Percentiles rank a stretch among this genome's conserved stretches.
phyloP scores from a whole-genome alignment of 176 grass and related monocot species.

The Ananas comosus region DNA sequence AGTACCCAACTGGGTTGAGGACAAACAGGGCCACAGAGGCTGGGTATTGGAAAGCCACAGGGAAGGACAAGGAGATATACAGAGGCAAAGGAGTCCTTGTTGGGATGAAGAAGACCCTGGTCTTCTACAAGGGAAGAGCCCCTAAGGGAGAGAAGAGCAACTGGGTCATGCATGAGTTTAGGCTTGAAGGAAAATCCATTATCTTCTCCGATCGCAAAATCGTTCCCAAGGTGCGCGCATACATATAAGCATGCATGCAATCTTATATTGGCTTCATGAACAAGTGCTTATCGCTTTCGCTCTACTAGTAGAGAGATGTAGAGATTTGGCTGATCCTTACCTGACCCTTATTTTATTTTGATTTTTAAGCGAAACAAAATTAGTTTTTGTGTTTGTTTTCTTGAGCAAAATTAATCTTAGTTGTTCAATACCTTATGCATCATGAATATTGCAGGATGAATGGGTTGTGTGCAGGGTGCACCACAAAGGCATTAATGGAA shows the following conservation, averaged over 20 bases:
- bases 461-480: slow-evolving; percentile 60
- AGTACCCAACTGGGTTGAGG: slow-evolving; percentile 58
- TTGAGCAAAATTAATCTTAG: background rate
- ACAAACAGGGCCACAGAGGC: slow-evolving; percentile 62
- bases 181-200: slow-evolving; percentile 36
- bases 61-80: slow-evolving; percentile 69
- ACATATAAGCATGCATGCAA: no score
- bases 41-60: slow-evolving; percentile 85
- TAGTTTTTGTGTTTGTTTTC: no score
- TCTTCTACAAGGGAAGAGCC: slow-evolving; percentile 71
- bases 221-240: slow-evolving; percentile 16
- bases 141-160: slow-evolving; percentile 59
- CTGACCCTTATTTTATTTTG: background rate
- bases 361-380: background rate
- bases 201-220: background rate
- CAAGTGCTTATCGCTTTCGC: no score
- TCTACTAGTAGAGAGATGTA: no score
- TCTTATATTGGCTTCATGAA: no score
- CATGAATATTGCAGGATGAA: slow-evolving; percentile 26
- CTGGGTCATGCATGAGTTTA: slow-evolving; percentile 87
- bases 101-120: slow-evolving; percentile 83
- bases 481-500: slow-evolving; percentile 27
- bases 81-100: slow-evolving; percentile 22
- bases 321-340: background rate
- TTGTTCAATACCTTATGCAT: no score